These are phyloP conservation scores for Singerocomus inundabilis DNA, from an alignment of 1,284 basidiomycete species.

Conservation along the genomic window DNA sequence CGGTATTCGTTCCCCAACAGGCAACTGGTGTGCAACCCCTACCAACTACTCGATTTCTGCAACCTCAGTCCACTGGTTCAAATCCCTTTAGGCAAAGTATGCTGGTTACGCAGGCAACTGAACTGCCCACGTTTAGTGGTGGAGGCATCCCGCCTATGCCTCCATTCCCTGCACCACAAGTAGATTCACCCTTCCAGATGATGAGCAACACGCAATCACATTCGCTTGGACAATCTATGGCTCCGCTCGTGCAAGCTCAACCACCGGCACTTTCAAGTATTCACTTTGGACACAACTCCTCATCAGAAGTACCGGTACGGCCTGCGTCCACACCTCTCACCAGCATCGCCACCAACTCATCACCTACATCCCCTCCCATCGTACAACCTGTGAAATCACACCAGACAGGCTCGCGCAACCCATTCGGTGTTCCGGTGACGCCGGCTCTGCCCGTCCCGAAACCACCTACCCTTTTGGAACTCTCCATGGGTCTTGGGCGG, in stretches of 20 bases:
- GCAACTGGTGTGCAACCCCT: conserved; percentile 19
- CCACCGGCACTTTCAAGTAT: conserved; percentile 9
- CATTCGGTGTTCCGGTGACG: conserved; percentile 79
- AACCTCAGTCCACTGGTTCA: conserved; percentile 43
- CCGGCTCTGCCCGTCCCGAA: conserved; percentile 72
- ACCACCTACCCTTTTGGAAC: conserved; percentile 77
- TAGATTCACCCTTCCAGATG: conserved; percentile 14
- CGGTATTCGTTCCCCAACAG: conserved; percentile 51
- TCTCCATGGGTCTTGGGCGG: conserved; percentile 54
- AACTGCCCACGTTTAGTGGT: conserved; percentile 71
- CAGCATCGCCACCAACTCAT: conserved; percentile 31
- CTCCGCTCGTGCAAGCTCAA: conserved; percentile 1
- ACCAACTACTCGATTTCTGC: conserved; percentile 37
- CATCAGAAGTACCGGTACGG: conserved; percentile 44
- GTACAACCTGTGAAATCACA: conserved; percentile 76
- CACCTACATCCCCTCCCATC: conserved; percentile 40
- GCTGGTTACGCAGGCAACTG: conserved; percentile 66
- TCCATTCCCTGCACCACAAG: conserved; percentile 9
- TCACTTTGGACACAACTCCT: conserved; percentile 15
- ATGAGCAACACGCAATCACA: conserved; percentile 10
- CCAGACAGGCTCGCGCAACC: conserved; percentile 92
- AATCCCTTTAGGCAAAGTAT: conserved; percentile 35
- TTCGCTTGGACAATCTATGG: conserved; percentile 1
- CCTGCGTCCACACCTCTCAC: conserved; percentile 70
- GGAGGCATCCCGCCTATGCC: conserved; percentile 38